A percentile compares a stretch with the other conserved stretches of the same genome.
Conservation (phyloP, 768 basidiomycete species). For the Tricholomella constricta region DNA sequence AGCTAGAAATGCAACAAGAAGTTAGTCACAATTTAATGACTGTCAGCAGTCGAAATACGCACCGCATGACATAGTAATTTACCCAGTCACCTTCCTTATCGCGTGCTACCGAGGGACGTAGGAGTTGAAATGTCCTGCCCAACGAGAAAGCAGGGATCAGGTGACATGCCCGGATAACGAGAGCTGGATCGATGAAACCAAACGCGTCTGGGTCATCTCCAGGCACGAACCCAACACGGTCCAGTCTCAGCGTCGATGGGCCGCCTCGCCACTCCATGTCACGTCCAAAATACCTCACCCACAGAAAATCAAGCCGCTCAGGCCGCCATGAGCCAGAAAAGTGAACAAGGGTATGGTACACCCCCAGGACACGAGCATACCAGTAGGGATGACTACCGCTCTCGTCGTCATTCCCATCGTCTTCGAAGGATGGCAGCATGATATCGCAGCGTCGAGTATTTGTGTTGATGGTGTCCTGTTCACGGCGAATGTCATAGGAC, state of each 20-base stretch:
- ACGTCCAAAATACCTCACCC: conserved; percentile 25
- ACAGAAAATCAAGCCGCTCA: conserved; percentile 27
- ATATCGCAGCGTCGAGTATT: conserved; percentile 31
- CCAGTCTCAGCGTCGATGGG: conserved; percentile 9
- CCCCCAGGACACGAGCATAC: conserved; percentile 32
- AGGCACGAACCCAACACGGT: conserved; percentile 26
- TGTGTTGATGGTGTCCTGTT: conserved; percentile 41
- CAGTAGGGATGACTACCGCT: conserved; percentile 26
- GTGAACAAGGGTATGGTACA: conserved; percentile 32
- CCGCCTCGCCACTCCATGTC: conserved; percentile 16
- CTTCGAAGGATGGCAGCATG: conserved; percentile 28
- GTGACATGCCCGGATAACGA: conserved; percentile 34
- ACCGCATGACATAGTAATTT: conserved; percentile 41
- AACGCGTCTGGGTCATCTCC: conserved; percentile 26
- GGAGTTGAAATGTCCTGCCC: conserved; percentile 21
- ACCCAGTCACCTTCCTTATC: conserved; percentile 20
- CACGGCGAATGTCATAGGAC: conserved; percentile 40
- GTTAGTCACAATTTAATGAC: not conserved
- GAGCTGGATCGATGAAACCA: conserved; percentile 35
- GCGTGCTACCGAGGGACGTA: conserved; percentile 16
- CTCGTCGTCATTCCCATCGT: conserved; percentile 2
- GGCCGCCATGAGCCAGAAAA: not conserved
- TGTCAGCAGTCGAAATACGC: conserved; percentile 12
- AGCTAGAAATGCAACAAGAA: conserved; percentile 22
- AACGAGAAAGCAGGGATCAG: conserved; percentile 33